Base-by-base conservation (phyloP, 2,329 filamentous ascomycete genomes). In the Biscogniauxia mediterranea region DNA sequence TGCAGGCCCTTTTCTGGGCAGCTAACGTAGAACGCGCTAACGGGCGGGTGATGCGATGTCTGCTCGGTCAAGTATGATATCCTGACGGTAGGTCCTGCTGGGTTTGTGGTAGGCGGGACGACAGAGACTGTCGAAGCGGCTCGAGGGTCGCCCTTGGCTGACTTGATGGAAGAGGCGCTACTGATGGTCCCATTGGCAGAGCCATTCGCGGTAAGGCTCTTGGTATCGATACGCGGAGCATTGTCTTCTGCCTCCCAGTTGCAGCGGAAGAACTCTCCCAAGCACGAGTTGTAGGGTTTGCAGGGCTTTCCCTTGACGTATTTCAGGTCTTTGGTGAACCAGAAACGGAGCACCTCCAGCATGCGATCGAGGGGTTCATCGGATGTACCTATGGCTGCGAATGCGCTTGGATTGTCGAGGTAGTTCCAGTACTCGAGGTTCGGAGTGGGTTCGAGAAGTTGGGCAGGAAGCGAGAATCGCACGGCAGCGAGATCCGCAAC, bases 401-500 rank as follows among this genome's bases (percentile, higher is more conserved):
- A 97, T 54, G 93, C 92, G 76, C 96, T 96, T 21, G 94, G 94
- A 69, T 93, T 87, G 77, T 99, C 95, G 74, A 99, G 83, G 73
- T 99, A 99, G 73, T 96, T 96, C 95, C 95, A 99, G 80, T 98
- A 99, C 80, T 99, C 95, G 74, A 99, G 82, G 76, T 99, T 99
- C 57, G 95, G 95, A 3, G 92, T 96, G 42, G 95, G 95, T 77
- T 99, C 95, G 72, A 99, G 85, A 52, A 99, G 87, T 78, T 98
- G 94, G 56, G 95, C 93, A 21, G 95, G 95, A 56, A 99, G 85
- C 17, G 94, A 98, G 80, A 99, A 99, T 69, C 95, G 91, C 64
- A 98, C 94, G 60, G 93, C 87, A 61, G 95, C 95, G 72, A 99
- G 95, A 78, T 99, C 95, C 68, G 93, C 84, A 60, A 99, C 95